These are phyloP conservation scores for Kipferlia bialata DNA, from an alignment of 78 protist species.

Conservation along the genomic window DNA sequence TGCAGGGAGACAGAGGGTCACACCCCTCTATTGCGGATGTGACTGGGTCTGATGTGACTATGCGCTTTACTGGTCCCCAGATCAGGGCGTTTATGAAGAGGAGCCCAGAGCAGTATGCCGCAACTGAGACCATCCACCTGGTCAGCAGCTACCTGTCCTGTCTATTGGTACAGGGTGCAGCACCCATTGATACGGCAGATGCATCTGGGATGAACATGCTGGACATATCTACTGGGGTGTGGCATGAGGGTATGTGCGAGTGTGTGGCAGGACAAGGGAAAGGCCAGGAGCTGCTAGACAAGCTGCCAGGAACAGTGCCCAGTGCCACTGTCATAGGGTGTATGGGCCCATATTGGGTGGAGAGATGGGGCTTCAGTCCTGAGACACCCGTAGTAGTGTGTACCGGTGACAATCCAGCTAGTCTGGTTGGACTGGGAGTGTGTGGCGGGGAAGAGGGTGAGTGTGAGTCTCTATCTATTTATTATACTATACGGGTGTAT, in stretches of 20 bases:
- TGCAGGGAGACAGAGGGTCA: background rate
- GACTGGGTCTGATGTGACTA: background rate
- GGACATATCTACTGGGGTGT: background rate
- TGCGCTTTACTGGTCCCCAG: conserved; percentile 9
- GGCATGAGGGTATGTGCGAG: too few species aligned
- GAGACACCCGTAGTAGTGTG: background rate
- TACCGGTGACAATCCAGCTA: conserved; percentile 24
- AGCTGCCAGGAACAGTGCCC: too few species aligned
- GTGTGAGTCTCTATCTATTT: too few species aligned
- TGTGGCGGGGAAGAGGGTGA: background rate
- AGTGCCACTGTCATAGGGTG: too few species aligned
- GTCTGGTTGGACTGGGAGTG: background rate
- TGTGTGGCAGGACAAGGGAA: too few species aligned
- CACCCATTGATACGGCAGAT: conserved; percentile 6
- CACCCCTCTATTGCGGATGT: background rate
- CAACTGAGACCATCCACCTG: background rate
- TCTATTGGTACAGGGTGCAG: background rate
- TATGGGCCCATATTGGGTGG: conserved; percentile 1
- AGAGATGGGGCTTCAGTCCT: background rate
- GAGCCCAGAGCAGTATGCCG: background rate
- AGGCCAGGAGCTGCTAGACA: too few species aligned
- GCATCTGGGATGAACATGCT: conserved; percentile 13
- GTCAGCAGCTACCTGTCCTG: conserved; percentile 1
- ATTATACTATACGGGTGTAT: too few species aligned
- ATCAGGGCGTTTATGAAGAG: background rate